Base-by-base conservation (phyloP, 345 rosid species). In the Nasturtium officinale region DNA sequence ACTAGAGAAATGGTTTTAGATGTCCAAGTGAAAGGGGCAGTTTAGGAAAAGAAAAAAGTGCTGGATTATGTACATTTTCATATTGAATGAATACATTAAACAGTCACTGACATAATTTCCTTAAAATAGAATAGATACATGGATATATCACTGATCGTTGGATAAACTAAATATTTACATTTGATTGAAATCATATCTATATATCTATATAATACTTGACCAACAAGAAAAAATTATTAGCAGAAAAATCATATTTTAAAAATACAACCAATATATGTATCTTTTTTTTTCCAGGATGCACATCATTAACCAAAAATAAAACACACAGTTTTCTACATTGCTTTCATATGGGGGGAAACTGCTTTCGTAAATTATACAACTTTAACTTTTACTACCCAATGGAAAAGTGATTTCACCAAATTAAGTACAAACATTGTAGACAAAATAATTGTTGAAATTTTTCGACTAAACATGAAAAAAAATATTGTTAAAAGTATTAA, bases 21-120 rank as follows among this genome's bases (percentile, higher is more conserved):
- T 6, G 56, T 65, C 43, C 43, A 51, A 48, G 21, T 0, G 1
- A 33, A 46, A 37, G 28, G 37, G 45, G 20, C 7, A 40, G 6
- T 59, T 40, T 58, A 29, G 73, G 37, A 17, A 38, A 37, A 10
- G 0, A 21, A 0, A 29, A 59, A 21, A 38, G 68, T 51, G 67
- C 74, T 75, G 30, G 73, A 50, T 17, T 30, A 29, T 67, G 38
- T 56, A 65, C 16, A 55, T 33, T 46, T 56, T 57, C 65, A 58
- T 43, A 43, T 56, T 47, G 17, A 47, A 15, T 26, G 61, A 33
- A 13, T 38, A 7, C 25, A n/a, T 37, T 16, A 43, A 45, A 20
- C 37, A 47, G 52, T 21, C 23, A 35, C 65, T 29, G 32, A 20
- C 29, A 29, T 28, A 2, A 0, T 53, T 61, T 55, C 63, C 58